Evolutionary conservation across 768 basidiomycete genomes (phyloP), one percentile per base, ranked within the genome.

Genomic region (Russula emetica): DNA sequence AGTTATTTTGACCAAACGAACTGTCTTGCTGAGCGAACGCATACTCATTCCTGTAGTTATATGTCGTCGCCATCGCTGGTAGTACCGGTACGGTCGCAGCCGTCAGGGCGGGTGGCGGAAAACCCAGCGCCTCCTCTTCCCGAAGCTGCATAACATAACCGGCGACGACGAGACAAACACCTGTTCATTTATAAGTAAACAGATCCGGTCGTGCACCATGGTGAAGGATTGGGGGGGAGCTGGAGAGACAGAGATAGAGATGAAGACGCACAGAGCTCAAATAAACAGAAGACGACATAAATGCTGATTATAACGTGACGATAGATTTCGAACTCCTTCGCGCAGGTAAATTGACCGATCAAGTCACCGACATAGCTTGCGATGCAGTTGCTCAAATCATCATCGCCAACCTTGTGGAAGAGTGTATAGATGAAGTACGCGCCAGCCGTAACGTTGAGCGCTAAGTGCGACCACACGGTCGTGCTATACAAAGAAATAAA

Each of bases 111-210:
- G 66, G 63, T 8, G 63, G 58, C 14, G 64, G 64, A 38, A 47
- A 54, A 36, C 67, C 66, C 30, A 44, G 58, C 26, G 55, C 69
- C 61, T 76, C 73, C 71, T 86, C 82, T 49, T 85, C 82, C 60
- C 76, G 74, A 32, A 85, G 75, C 71, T 86, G 83, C 30, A 79
- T 76, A 28, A 79, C 77, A 66, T 85, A 85, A 70, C 78, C 75
- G 58, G 77, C 76, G 16, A 83, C 79, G 57, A 85, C 77, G 64
- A 83, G 72, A 71, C 78, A 82, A 2, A 78, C 79, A 66, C 81
- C 83, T 86, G 62, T 32, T 50, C 24, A 66, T 40, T 32, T 10
- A 38, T 16, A 16, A 2, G 47, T 56, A 16, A 60, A 34, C 16
- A 44, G n/a, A 44, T 49, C 2, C 10, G 24, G 24, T 53, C 61